phyloP scores from a whole-genome alignment of 306 rosid genomes.

The Cucumis melo region DNA sequence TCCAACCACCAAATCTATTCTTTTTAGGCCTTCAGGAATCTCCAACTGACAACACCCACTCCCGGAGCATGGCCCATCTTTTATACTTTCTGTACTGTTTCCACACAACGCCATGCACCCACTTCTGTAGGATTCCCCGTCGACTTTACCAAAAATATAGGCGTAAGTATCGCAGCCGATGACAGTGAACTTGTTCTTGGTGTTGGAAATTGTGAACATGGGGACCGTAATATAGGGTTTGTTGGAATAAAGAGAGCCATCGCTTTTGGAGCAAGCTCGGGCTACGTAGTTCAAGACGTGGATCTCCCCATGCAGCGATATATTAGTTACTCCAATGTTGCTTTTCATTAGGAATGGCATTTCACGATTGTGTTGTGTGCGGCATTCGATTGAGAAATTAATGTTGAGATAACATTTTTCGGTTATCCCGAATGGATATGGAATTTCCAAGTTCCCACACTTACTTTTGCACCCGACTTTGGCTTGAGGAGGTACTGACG shows the following conservation, averaged over 20 bases:
- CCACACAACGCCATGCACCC: slow-evolving; percentile 19
- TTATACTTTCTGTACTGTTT: not conserved
- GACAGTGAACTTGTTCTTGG: slow-evolving; percentile 10
- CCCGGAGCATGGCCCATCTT: slow-evolving; percentile 16
- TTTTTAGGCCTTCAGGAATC: slow-evolving; percentile 3
- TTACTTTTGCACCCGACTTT: not conserved
- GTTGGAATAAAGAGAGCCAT: too few species aligned
- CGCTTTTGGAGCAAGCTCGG: not conserved
- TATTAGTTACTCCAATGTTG: not conserved
- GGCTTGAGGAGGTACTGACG: not conserved
- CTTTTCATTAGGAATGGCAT: not conserved
- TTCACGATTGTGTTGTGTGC: not conserved
- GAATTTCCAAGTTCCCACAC: slow-evolving; percentile 26
- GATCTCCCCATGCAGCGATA: slow-evolving; percentile 5
- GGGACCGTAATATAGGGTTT: not conserved
- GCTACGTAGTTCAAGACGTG: not conserved
- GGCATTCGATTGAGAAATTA: slow-evolving; percentile 6
- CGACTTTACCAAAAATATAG: fast-evolving
- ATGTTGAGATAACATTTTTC: not conserved
- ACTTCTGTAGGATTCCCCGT: not conserved
- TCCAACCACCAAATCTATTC: fast-evolving
- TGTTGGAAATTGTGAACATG: slow-evolving; percentile 8
- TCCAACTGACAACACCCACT: slow-evolving; percentile 26
- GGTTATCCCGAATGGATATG: slow-evolving; percentile 34
- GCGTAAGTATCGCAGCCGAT: slow-evolving; percentile 26